These are phyloP conservation scores for Perilla frutescens DNA, from an alignment of 257 asterid genomes.

Conservation along the genomic window DNA sequence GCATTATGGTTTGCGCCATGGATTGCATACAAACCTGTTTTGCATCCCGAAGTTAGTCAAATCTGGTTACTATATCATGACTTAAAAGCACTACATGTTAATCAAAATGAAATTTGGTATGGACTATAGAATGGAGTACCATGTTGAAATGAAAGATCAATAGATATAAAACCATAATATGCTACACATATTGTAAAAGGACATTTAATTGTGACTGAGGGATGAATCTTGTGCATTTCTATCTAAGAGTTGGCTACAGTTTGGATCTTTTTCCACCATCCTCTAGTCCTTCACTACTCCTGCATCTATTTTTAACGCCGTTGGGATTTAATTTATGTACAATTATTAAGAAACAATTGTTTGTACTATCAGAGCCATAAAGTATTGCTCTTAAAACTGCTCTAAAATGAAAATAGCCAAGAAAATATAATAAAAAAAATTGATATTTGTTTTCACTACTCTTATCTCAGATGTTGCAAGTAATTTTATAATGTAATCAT, in stretches of 20 bases:
- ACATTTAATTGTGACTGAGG: not conserved
- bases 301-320: not conserved
- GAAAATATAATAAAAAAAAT: not conserved
- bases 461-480: not conserved
- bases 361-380: not conserved
- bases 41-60: slow-evolving; percentile 7
- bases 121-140: not conserved
- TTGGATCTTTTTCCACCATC: not conserved
- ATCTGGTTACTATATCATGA: slow-evolving; percentile 22
- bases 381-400: not conserved
- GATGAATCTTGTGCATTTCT: slow-evolving; percentile 18
- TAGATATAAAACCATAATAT: slow-evolving; percentile 2
- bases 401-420: not conserved
- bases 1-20: slow-evolving; percentile 3
- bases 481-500: not conserved
- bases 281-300: not conserved
- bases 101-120: not conserved
- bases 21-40: not conserved
- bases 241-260: not conserved
- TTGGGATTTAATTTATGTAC: not conserved
- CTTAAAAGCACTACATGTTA: slow-evolving; percentile 3
- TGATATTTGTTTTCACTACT: not conserved
- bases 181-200: not conserved
- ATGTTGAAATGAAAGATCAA: not conserved
- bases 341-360: not conserved